Conservation (phyloP, 1,284 basidiomycete species). For the Austroboletus novae-zelandiae region DNA sequence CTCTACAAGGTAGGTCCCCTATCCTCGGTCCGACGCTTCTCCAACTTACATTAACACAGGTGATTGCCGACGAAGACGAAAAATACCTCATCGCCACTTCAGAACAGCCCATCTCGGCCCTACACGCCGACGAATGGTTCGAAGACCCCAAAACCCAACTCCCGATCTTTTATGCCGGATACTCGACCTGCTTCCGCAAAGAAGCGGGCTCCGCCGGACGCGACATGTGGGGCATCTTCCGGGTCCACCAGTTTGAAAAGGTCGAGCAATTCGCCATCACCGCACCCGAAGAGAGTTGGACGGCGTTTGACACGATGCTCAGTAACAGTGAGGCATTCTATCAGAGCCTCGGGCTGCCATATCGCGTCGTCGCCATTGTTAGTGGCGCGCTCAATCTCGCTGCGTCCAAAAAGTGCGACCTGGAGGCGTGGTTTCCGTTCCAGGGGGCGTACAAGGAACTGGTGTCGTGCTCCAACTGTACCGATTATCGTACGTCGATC, state of each 20-base stretch:
- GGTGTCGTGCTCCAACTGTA: constrained; percentile 91
- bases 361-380: constrained; percentile 94
- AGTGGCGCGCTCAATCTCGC: constrained; percentile 96
- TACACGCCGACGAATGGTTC: constrained; percentile 97
- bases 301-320: constrained; percentile 91
- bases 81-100: constrained; percentile 99
- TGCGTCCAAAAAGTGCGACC: constrained; percentile 94
- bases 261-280: constrained; percentile 97
- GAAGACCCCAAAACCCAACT: constrained; percentile 89
- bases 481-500: constrained; percentile 83
- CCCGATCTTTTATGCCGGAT: constrained; percentile 83
- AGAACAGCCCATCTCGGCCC: constrained; percentile 96
- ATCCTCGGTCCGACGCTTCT: background rate
- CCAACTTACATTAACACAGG: constrained; percentile 40
- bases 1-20: constrained; percentile 78
- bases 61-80: constrained; percentile 89
- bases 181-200: constrained; percentile 98
- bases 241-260: constrained; percentile 99
- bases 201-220: constrained; percentile 96
- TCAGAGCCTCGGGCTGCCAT: constrained; percentile 88
- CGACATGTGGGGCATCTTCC: constrained; percentile 99
- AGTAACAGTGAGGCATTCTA: constrained; percentile 92
- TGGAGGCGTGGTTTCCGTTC: constrained; percentile 99
- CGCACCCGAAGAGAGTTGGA: constrained; percentile 91
- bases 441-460: constrained; percentile 96